phyloP scores from a whole-genome alignment of 2,329 filamentous ascomycete species.

The Tolypocladium amazonense region DNA sequence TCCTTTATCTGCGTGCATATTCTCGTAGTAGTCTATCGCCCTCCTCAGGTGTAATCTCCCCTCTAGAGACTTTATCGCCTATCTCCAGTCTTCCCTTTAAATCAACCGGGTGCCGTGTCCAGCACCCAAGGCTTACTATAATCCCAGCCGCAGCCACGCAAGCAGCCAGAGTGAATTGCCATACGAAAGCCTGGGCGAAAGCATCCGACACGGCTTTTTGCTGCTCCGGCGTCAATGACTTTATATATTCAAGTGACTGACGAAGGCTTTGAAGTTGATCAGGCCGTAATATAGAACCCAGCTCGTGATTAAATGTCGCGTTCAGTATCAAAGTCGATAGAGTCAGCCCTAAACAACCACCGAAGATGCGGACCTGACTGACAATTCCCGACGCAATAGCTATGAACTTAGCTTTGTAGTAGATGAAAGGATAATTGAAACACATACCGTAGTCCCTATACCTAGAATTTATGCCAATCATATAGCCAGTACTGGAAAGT shows the following conservation, averaged over 20 bases:
- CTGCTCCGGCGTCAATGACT: not conserved
- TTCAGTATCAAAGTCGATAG: not conserved
- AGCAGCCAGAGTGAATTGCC: not conserved
- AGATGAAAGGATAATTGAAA: not conserved
- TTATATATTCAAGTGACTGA: not conserved
- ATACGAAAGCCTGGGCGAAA: not conserved
- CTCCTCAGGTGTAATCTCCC: not conserved
- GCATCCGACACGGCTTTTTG: not conserved
- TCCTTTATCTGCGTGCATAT: not conserved
- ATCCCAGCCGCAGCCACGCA: not conserved
- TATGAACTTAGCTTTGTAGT: not conserved
- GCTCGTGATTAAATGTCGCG: not conserved
- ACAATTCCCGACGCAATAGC: not conserved
- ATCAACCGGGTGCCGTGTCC: not conserved
- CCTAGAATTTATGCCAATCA: not conserved
- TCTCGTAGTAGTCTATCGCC: not conserved
- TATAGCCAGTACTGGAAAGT: not conserved
- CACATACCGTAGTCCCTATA: not conserved
- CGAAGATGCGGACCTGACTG: not conserved
- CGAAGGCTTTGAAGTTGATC: not conserved
- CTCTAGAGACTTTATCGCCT: not conserved
- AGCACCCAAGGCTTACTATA: not conserved
- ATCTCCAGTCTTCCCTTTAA: not conserved
- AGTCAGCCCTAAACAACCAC: not conserved
- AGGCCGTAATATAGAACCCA: not conserved